Conservation (phyloP, 352 stramenopile genomes). For the Pythium vanterpoolii region DNA sequence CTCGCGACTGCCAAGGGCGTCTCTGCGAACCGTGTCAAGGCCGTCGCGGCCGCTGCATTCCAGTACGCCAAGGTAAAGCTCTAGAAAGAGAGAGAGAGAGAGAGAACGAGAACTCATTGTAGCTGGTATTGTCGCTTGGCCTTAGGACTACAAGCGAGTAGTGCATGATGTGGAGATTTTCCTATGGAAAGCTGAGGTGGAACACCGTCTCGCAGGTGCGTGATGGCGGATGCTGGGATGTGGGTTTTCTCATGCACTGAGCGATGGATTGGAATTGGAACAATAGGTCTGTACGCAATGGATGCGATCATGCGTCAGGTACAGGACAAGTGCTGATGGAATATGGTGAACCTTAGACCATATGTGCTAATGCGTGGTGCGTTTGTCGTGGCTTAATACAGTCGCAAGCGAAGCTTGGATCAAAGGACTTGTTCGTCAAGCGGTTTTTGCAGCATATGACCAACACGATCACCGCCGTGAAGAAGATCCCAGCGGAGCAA, state of each 20-base stretch:
- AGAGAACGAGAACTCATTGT: not conserved
- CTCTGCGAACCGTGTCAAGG: slow-evolving; percentile 74
- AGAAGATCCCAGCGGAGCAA: slow-evolving; percentile 56
- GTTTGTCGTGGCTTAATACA: slow-evolving; percentile 15
- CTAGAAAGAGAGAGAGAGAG: not conserved
- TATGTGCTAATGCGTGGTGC: not conserved
- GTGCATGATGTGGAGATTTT: slow-evolving; percentile 85
- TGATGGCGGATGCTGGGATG: not conserved
- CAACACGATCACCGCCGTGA: slow-evolving; percentile 70
- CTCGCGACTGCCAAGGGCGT: slow-evolving; percentile 74
- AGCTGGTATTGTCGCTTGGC: not conserved
- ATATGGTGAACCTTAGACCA: not conserved
- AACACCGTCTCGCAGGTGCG: slow-evolving; percentile 74
- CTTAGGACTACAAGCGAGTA: slow-evolving; percentile 83
- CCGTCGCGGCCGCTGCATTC: slow-evolving; percentile 60
- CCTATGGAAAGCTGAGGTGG: slow-evolving; percentile 78
- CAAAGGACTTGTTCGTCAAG: slow-evolving; percentile 73
- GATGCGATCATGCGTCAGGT: slow-evolving; percentile 83
- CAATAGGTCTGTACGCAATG: slow-evolving; percentile 69
- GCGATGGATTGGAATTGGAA: slow-evolving; percentile 5
- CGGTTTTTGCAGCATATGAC: slow-evolving; percentile 72
- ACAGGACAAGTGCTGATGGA: not conserved
- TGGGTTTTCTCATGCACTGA: slow-evolving; percentile 1
- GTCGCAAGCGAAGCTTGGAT: slow-evolving; percentile 60
- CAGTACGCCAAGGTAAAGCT: slow-evolving; percentile 66